phyloP scores from a whole-genome alignment of 2,329 filamentous ascomycete genomes.

The Diaporthe batatas region DNA sequence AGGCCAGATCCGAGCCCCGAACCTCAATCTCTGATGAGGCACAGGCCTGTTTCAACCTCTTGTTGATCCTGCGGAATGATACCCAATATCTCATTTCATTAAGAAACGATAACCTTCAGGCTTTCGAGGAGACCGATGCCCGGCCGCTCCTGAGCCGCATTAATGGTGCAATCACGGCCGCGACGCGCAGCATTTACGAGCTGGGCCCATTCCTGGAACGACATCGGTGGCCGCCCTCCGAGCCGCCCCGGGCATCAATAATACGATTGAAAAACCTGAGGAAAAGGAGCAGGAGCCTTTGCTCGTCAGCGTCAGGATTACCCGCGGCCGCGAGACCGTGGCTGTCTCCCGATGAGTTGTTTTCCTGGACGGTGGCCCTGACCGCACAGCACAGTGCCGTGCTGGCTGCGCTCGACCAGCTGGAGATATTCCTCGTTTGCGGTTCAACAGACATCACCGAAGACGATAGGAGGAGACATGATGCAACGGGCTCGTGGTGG shows the following conservation, averaged over 20 bases:
- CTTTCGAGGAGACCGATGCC: constrained; percentile 25
- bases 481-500: constrained; percentile 39
- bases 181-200: constrained; percentile 38
- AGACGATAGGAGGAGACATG: constrained; percentile 35
- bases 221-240: constrained; percentile 32
- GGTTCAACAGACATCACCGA: constrained; percentile 38
- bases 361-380: constrained; percentile 40
- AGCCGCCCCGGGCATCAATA: constrained; percentile 15
- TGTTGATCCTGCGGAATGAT: constrained; percentile 40
- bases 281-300: constrained; percentile 32
- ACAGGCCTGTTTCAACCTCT: constrained; percentile 40
- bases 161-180: constrained; percentile 40
- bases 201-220: constrained; percentile 41
- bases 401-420: constrained; percentile 33
- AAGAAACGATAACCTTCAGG: constrained; percentile 37
- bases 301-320: background rate
- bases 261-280: constrained; percentile 31
- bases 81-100: constrained; percentile 41
- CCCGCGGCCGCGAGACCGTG: background rate
- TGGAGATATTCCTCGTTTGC: constrained; percentile 35
- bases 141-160: constrained; percentile 35
- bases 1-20: constrained; percentile 27
- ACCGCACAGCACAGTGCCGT: constrained; percentile 39
- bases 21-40: constrained; percentile 38
- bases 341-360: constrained; percentile 36